These are phyloP conservation scores for Fusarium torulosum DNA, from an alignment of 2,329 filamentous ascomycete genomes.

Conservation along the genomic window DNA sequence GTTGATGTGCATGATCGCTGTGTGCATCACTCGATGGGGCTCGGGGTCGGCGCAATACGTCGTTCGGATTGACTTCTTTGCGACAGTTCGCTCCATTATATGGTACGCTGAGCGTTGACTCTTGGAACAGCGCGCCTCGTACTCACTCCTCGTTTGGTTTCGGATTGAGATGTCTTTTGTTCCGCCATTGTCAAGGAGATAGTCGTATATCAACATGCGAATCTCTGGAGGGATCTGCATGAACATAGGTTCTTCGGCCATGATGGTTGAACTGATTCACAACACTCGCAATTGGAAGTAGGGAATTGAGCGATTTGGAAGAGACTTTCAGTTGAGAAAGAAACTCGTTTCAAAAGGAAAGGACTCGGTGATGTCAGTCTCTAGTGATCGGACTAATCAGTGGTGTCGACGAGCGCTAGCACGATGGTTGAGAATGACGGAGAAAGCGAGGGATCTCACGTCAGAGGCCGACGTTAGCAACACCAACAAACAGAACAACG, in stretches of 20 bases:
- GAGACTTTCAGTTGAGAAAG: neutral
- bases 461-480: slow-evolving; percentile 33
- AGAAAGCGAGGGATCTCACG: slow-evolving; percentile 29
- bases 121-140: slow-evolving; percentile 32
- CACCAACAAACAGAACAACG: slow-evolving; percentile 21
- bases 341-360: slow-evolving; percentile 9
- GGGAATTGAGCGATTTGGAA: neutral
- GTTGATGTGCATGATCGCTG: slow-evolving; percentile 61
- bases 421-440: slow-evolving; percentile 29
- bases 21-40: slow-evolving; percentile 53
- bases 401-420: slow-evolving; percentile 21
- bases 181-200: slow-evolving; percentile 59
- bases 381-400: slow-evolving; percentile 19
- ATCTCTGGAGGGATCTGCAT: slow-evolving; percentile 57
- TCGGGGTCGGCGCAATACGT: slow-evolving; percentile 60
- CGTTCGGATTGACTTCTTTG: slow-evolving; percentile 61
- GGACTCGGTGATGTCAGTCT: slow-evolving; percentile 26
- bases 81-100: slow-evolving; percentile 56
- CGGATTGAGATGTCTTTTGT: slow-evolving; percentile 56
- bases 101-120: slow-evolving; percentile 56
- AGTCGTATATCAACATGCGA: slow-evolving; percentile 59
- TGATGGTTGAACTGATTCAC: slow-evolving; percentile 18
- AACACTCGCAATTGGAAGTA: neutral
- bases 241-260: slow-evolving; percentile 44
- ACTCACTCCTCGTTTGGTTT: slow-evolving; percentile 51